Evolutionary conservation across 805 yeast genomes (phyloP).

Genomic region (Kodamaea fukazawae): DNA sequence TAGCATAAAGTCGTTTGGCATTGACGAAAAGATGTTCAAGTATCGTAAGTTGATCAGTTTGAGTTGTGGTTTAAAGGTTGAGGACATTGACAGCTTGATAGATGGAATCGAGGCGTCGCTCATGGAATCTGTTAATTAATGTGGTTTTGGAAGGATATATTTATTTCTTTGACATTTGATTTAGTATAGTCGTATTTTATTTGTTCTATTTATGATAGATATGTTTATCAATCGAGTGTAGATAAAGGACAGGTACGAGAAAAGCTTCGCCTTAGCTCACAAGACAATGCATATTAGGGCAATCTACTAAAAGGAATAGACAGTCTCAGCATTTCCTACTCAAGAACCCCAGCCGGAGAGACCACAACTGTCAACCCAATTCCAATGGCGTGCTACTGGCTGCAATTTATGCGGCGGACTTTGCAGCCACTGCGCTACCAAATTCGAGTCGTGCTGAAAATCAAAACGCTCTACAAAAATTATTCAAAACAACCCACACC

Average conservation of each 20-base stretch:
- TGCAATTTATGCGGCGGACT: too few species aligned
- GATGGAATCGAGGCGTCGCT: slow-evolving; percentile 57
- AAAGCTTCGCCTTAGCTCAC: too few species aligned
- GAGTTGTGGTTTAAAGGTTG: slow-evolving; percentile 73
- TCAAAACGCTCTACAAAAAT: background rate
- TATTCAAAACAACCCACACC: background rate
- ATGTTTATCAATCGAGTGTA: too few species aligned
- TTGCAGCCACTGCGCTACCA: slow-evolving; percentile 2
- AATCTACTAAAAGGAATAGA: too few species aligned
- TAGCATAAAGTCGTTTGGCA: slow-evolving; percentile 39
- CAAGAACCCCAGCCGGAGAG: too few species aligned
- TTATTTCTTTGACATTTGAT: slow-evolving; percentile 6
- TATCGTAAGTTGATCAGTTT: slow-evolving; percentile 75
- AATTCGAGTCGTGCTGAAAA: background rate
- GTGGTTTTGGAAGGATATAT: background rate
- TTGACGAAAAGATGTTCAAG: slow-evolving; percentile 61
- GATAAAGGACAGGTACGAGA: too few species aligned
- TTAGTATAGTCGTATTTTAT: background rate
- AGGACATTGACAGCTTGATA: slow-evolving; percentile 75
- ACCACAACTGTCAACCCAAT: too few species aligned
- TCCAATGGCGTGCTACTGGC: too few species aligned
- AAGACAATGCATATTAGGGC: too few species aligned
- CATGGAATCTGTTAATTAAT: slow-evolving; percentile 12
- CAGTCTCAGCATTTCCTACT: too few species aligned
- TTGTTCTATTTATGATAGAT: background rate